These are phyloP conservation scores for Collybia sordida DNA, from an alignment of 768 basidiomycete genomes.

Conservation along the genomic window DNA sequence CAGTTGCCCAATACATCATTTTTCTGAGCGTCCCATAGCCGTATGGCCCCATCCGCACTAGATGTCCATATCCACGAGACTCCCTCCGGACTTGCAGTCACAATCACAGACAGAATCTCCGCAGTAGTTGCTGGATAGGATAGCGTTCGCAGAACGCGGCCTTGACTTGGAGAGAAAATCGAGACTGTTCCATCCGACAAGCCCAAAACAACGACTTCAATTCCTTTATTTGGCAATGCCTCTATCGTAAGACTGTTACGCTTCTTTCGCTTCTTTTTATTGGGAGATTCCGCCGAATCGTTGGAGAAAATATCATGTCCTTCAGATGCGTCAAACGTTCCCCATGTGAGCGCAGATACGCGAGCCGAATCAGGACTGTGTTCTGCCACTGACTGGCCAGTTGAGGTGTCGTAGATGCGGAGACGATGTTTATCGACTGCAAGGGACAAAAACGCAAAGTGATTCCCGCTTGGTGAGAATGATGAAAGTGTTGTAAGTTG, in stretches of 20 bases:
- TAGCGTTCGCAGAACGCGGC: conserved; percentile 52
- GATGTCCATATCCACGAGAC: conserved; percentile 52
- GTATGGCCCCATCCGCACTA: conserved; percentile 54
- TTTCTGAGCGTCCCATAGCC: conserved; percentile 56
- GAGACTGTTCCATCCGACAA: conserved; percentile 58
- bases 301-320: conserved; percentile 18
- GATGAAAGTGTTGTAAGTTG: conserved; percentile 44
- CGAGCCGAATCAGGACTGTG: conserved; percentile 54
- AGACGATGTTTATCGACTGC: conserved; percentile 73
- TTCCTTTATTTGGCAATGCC: conserved; percentile 21
- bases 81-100: conserved; percentile 26
- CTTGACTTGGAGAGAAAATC: conserved; percentile 63
- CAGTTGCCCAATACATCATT: conserved; percentile 47
- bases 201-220: conserved; percentile 54
- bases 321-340: conserved; percentile 31
- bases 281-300: conserved; percentile 33
- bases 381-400: conserved; percentile 58
- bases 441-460: conserved; percentile 63
- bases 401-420: conserved; percentile 59
- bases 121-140: conserved; percentile 55
- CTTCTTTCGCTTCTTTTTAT: conserved; percentile 58
- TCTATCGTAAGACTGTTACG: conserved; percentile 28
- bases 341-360: conserved; percentile 57
- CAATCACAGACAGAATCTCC: conserved; percentile 48
- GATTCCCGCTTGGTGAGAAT: conserved; percentile 56